phyloP scores from a whole-genome alignment of 2,329 filamentous ascomycete genomes.

The Ophiostoma angusticollis region DNA sequence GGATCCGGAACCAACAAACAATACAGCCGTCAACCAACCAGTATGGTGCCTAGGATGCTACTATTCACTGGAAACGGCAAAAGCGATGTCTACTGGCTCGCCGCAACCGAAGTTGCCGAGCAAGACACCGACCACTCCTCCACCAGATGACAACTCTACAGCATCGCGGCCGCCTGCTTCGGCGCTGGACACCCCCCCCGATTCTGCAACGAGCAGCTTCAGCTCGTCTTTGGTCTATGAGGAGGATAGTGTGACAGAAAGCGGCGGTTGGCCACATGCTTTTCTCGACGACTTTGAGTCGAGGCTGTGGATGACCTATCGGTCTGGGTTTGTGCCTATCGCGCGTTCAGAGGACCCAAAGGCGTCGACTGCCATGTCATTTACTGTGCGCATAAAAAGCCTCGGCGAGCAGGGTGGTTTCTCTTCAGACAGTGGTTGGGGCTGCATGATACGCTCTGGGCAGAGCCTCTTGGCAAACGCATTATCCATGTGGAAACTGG shows the following conservation, averaged over 20 bases:
- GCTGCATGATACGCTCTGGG: conserved; percentile 95
- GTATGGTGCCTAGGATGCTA: conserved; percentile 69
- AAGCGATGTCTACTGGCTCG: conserved; percentile 10
- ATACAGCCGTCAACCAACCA: conserved; percentile 50
- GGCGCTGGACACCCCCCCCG: conserved; percentile 31
- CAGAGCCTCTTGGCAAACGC: conserved; percentile 88
- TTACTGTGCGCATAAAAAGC: conserved; percentile 72
- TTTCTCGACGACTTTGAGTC: conserved; percentile 93
- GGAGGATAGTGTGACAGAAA: conserved; percentile 23
- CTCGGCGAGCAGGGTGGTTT: conserved; percentile 71
- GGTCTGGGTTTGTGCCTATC: conserved; percentile 75
- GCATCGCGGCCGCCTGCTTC: conserved; percentile 9
- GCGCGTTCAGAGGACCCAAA: conserved; percentile 63
- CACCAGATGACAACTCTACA: background rate
- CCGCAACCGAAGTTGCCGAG: conserved; percentile 5
- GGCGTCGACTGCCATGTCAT: conserved; percentile 58
- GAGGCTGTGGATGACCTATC: conserved; percentile 90
- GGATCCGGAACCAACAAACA: conserved; percentile 79
- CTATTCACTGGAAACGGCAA: conserved; percentile 30
- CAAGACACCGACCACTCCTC: conserved; percentile 6
- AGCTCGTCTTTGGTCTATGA: conserved; percentile 39
- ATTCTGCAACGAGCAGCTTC: conserved; percentile 38
- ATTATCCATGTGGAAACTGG: conserved; percentile 57
- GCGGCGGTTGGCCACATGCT: conserved; percentile 62
- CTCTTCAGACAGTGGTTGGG: conserved; percentile 90